phyloP scores from a whole-genome alignment of 768 basidiomycete species.

The Hericium rajendrae region DNA sequence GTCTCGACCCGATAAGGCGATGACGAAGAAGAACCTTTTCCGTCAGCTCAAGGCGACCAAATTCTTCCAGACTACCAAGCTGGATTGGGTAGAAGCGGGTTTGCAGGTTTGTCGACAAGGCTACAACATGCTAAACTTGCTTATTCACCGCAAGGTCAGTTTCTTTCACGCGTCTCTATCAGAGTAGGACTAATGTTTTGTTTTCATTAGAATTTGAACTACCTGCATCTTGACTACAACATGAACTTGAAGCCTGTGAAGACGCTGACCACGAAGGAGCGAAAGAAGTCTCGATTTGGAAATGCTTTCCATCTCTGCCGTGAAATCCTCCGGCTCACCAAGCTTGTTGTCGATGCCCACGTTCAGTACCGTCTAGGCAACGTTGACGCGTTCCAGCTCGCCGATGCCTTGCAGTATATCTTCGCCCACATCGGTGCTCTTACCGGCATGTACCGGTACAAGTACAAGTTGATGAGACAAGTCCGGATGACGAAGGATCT shows the following conservation, averaged over 20 bases:
- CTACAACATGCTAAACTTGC: slow-evolving; percentile 97
- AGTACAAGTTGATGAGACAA: slow-evolving; percentile 99
- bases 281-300: slow-evolving; percentile 99
- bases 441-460: slow-evolving; percentile 99
- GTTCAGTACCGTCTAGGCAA: slow-evolving; percentile 98
- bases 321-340: slow-evolving; percentile 95
- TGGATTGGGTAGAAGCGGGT: slow-evolving; percentile 99
- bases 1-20: slow-evolving; percentile 84
- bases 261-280: slow-evolving; percentile 97
- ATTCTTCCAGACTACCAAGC: slow-evolving; percentile 96
- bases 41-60: slow-evolving; percentile 95
- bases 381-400: slow-evolving; percentile 97
- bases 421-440: slow-evolving; percentile 96
- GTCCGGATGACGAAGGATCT: slow-evolving; percentile 99
- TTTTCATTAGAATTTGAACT: slow-evolving; percentile 67
- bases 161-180: background rate
- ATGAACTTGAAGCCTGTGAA: slow-evolving; percentile 98
- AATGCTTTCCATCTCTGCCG: slow-evolving; percentile 98
- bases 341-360: slow-evolving; percentile 97
- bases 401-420: slow-evolving; percentile 96
- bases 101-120: slow-evolving; percentile 97
- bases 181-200: slow-evolving; percentile 1
- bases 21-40: slow-evolving; percentile 97
- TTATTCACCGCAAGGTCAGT: slow-evolving; percentile 92
- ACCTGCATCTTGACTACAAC: slow-evolving; percentile 94